phyloP scores from a whole-genome alignment of 805 yeast genomes.

The Nakazawaea populi region DNA sequence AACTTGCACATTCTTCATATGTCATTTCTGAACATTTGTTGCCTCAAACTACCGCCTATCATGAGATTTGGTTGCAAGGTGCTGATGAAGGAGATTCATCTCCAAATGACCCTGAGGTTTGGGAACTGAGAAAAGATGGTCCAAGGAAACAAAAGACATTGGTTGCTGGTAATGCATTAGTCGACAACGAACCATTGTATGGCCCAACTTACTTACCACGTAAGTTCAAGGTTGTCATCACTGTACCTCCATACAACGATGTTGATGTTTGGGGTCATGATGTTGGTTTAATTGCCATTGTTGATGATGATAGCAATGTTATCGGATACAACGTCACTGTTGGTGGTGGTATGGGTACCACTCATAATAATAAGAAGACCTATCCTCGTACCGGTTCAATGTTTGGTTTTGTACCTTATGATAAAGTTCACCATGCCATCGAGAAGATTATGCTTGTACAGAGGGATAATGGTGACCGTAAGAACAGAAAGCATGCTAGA shows the following conservation, averaged over 20 bases:
- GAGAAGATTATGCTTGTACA: slow-evolving; percentile 92
- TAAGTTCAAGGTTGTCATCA: slow-evolving; percentile 90
- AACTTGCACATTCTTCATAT: slow-evolving; percentile 59
- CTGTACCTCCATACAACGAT: slow-evolving; percentile 95
- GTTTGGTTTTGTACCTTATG: slow-evolving; percentile 69
- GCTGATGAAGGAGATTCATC: slow-evolving; percentile 62
- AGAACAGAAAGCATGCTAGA: slow-evolving; percentile 95
- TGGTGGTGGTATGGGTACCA: slow-evolving; percentile 99
- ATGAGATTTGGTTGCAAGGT: slow-evolving; percentile 95
- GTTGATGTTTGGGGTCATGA: slow-evolving; percentile 96
- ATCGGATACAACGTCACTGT: slow-evolving; percentile 83
- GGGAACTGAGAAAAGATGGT: slow-evolving; percentile 65
- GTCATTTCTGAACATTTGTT: slow-evolving; percentile 74
- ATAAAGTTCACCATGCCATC: slow-evolving; percentile 69
- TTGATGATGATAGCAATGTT: slow-evolving; percentile 55
- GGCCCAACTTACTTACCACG: slow-evolving; percentile 87
- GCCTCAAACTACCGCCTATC: slow-evolving; percentile 92
- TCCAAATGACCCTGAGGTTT: slow-evolving; percentile 55
- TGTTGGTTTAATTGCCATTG: slow-evolving; percentile 86
- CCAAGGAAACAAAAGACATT: slow-evolving; percentile 76
- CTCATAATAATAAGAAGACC: slow-evolving; percentile 94
- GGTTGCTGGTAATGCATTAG: slow-evolving; percentile 83
- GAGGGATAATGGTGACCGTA: slow-evolving; percentile 92
- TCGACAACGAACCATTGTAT: slow-evolving; percentile 81
- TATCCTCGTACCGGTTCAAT: slow-evolving; percentile 92